Evolutionary conservation across 75 land plant genomes (phyloP).

Genomic region (Cupressus sempervirens): DNA sequence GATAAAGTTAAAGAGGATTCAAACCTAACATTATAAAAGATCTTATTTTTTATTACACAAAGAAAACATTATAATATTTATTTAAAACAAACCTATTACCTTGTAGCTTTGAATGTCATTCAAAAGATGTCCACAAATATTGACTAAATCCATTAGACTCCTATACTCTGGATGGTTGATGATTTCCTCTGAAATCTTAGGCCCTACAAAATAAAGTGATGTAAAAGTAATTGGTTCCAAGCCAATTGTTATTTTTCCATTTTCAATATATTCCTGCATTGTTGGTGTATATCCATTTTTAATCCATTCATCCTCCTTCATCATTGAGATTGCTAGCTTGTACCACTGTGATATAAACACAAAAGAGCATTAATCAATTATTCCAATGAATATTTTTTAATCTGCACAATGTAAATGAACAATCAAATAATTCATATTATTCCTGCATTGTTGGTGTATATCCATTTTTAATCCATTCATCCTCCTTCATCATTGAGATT

Average conservation of each 20-base stretch:
- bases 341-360: constrained; percentile 58
- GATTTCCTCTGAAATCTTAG: constrained; percentile 46
- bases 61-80: no score
- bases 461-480: constrained; percentile 46
- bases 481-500: constrained; percentile 56
- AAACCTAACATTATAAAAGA: no score
- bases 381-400: neutral
- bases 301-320: constrained; percentile 65
- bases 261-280: constrained; percentile 60
- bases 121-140: constrained; percentile 60
- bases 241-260: constrained; percentile 59
- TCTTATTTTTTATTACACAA: no score
- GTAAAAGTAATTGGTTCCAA: constrained; percentile 73
- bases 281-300: constrained; percentile 41
- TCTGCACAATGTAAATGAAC: neutral
- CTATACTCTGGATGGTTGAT: constrained; percentile 33
- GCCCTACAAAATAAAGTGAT: constrained; percentile 66
- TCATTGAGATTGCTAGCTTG: constrained; percentile 40
- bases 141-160: constrained; percentile 46
- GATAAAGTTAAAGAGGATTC: no score
- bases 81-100: constrained; percentile 27
- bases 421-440: constrained; percentile 7
- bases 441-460: constrained; percentile 56
- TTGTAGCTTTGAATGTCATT: constrained; percentile 72
- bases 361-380: neutral